A percentile compares a stretch with the other conserved stretches of the same genome.
These are phyloP conservation scores for Penicillium coffeae DNA, from an alignment of 495 filamentous ascomycete genomes.

Conservation along the genomic window DNA sequence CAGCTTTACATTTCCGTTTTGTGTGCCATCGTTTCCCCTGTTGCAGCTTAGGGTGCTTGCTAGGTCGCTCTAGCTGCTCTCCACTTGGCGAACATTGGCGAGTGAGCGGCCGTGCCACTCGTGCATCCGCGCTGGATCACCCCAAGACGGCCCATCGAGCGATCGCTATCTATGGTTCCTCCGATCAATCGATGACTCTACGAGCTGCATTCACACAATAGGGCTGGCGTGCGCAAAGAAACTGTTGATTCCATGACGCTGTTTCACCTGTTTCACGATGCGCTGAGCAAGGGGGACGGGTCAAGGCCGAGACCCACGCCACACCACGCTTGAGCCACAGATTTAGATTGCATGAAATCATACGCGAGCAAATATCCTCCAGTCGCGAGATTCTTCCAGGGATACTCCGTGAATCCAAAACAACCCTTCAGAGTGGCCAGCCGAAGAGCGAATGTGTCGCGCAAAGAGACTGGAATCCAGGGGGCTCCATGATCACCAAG, in stretches of 20 bases:
- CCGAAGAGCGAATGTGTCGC: too few species aligned
- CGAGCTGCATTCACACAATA: background rate
- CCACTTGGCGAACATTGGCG: background rate
- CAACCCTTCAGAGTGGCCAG: too few species aligned
- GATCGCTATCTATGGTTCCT: background rate
- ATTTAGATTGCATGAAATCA: background rate
- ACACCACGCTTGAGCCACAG: background rate
- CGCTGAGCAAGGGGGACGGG: background rate
- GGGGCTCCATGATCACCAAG: too few species aligned
- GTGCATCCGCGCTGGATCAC: slow-evolving; percentile 5
- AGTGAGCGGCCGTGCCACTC: slow-evolving; percentile 20
- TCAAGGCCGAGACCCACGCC: background rate
- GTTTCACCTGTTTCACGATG: too few species aligned
- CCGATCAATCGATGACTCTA: slow-evolving; percentile 17
- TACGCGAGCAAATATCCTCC: too few species aligned
- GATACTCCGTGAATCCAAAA: too few species aligned
- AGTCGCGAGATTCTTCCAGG: too few species aligned
- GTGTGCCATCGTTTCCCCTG: background rate
- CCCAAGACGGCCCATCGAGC: slow-evolving; percentile 6
- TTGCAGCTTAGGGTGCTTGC: background rate
- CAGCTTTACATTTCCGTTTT: background rate
- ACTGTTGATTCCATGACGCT: too few species aligned
- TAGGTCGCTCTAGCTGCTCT: background rate
- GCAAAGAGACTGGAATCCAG: too few species aligned
- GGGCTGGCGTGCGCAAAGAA: too few species aligned